A percentile compares a stretch with the other conserved stretches of the same genome.
phyloP scores from a whole-genome alignment of 192 early-diverging fungal genomes.

The Coemansia sp. region DNA sequence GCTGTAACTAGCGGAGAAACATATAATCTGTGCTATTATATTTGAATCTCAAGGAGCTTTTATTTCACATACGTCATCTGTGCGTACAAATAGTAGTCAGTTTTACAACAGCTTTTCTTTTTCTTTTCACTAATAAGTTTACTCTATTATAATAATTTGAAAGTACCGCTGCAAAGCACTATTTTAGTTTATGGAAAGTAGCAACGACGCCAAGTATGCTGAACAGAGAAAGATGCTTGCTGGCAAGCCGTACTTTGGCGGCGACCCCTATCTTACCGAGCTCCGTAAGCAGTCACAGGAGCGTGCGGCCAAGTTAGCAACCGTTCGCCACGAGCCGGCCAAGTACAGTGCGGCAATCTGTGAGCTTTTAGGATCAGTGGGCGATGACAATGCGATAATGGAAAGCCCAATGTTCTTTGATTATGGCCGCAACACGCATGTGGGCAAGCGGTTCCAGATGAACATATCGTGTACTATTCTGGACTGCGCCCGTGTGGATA shows the following conservation, averaged over 20 bases:
- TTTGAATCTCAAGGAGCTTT: no score
- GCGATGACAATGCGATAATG: conserved; percentile 57
- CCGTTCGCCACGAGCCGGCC: conserved; percentile 26
- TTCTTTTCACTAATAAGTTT: no score
- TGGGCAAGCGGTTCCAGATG: conserved; percentile 76
- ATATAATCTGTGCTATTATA: no score
- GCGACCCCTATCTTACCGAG: conserved; percentile 55
- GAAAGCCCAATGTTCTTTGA: conserved; percentile 71
- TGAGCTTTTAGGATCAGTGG: conserved; percentile 60
- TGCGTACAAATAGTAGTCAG: no score
- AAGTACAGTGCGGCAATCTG: conserved; percentile 27
- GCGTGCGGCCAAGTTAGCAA: conserved; percentile 32
- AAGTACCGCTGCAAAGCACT: no score
- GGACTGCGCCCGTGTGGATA: conserved; percentile 69
- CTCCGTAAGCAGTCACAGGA: conserved; percentile 33
- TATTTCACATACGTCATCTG: no score
- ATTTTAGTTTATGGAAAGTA: background rate
- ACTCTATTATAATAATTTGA: no score
- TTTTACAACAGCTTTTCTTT: no score
- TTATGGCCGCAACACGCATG: conserved; percentile 73
- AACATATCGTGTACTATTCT: conserved; percentile 75
- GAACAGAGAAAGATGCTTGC: conserved; percentile 67
- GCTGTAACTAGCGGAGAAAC: no score
- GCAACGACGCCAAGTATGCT: background rate
- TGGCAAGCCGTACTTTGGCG: conserved; percentile 59